Percentiles rank a stretch among this genome's conserved stretches.
phyloP scores from a whole-genome alignment of 2,329 filamentous ascomycete genomes.

The Paecilomyces sp. region DNA sequence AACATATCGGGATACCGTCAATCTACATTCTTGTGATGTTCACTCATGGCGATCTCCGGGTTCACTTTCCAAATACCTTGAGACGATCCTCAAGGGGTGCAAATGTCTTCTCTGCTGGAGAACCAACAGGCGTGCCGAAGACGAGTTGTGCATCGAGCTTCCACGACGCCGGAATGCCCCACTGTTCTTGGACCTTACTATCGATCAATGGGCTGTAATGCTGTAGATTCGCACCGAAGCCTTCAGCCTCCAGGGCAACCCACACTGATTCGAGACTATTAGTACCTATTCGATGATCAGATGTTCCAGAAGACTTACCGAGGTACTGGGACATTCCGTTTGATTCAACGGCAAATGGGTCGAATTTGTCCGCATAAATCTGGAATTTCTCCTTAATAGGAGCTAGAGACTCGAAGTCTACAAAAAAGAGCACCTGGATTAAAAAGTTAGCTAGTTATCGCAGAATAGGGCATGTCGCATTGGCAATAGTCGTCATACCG shows the following conservation, averaged over 20 bases:
- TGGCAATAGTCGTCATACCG: constrained; percentile 40
- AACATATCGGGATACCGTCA: not conserved
- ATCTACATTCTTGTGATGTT: not conserved
- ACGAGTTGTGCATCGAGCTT: constrained; percentile 75
- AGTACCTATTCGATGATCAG: not conserved
- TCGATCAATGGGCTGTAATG: constrained; percentile 87
- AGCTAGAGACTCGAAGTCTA: constrained; percentile 61
- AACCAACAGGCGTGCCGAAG: constrained; percentile 54
- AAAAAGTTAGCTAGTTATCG: not conserved
- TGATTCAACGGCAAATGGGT: constrained; percentile 65
- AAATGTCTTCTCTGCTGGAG: not conserved
- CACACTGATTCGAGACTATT: constrained; percentile 55
- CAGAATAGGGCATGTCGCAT: not conserved
- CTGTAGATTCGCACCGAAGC: constrained; percentile 80
- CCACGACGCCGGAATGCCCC: constrained; percentile 66
- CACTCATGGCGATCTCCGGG: not conserved
- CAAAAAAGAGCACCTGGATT: constrained; percentile 62
- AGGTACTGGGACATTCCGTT: constrained; percentile 69
- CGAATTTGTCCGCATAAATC: constrained; percentile 73
- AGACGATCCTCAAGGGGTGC: not conserved
- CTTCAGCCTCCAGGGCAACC: constrained; percentile 74
- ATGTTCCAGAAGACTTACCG: not conserved
- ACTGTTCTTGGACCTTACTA: constrained; percentile 59
- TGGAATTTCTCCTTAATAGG: constrained; percentile 55
- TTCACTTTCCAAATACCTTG: not conserved